Evolutionary conservation across 331 rosid species (phyloP).

Genomic region (Pyrus hybrid): DNA sequence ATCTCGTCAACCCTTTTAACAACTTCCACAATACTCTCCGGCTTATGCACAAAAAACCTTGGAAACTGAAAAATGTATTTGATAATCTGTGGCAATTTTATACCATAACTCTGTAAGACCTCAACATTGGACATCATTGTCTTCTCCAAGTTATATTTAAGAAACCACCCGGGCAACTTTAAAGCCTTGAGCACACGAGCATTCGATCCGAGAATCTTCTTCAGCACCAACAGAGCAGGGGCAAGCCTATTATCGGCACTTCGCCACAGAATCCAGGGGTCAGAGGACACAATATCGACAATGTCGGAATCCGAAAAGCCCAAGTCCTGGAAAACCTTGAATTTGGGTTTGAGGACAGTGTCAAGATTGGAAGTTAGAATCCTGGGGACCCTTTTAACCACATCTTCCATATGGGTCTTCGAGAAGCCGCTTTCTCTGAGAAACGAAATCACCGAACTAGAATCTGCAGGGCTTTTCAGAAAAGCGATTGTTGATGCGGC

Average conservation of each 20-base stretch:
- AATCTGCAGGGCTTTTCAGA: constrained; percentile 3
- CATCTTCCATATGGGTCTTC: constrained; percentile 18
- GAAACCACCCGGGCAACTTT: constrained; percentile 8
- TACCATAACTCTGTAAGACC: constrained; percentile 17
- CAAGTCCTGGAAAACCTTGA: constrained; percentile 27
- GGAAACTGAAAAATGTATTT: constrained; percentile 15
- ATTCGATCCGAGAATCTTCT: constrained; percentile 22
- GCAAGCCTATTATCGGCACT: constrained; percentile 9
- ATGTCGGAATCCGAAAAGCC: constrained; percentile 22
- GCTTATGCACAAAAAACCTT: constrained; percentile 18
- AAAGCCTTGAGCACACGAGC: constrained; percentile 13
- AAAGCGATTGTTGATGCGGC: constrained; percentile 6
- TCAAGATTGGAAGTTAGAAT: constrained; percentile 18
- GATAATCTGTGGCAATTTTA: constrained; percentile 2
- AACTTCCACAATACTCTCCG: constrained; percentile 8
- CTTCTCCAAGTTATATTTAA: constrained; percentile 21
- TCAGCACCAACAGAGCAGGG: constrained; percentile 15
- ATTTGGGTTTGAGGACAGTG: constrained; percentile 20
- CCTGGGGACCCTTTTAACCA: constrained; percentile 3
- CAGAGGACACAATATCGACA: constrained; percentile 17
- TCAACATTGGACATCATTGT: constrained; percentile 24
- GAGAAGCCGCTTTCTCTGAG: constrained; percentile 21
- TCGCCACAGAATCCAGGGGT: constrained; percentile 19
- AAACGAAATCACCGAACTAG: constrained; percentile 17
- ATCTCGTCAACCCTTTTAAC: constrained; percentile 19